Conservation (phyloP, 2,329 filamentous ascomycete genomes). For the Neofusicoccum kwambonambiense region DNA sequence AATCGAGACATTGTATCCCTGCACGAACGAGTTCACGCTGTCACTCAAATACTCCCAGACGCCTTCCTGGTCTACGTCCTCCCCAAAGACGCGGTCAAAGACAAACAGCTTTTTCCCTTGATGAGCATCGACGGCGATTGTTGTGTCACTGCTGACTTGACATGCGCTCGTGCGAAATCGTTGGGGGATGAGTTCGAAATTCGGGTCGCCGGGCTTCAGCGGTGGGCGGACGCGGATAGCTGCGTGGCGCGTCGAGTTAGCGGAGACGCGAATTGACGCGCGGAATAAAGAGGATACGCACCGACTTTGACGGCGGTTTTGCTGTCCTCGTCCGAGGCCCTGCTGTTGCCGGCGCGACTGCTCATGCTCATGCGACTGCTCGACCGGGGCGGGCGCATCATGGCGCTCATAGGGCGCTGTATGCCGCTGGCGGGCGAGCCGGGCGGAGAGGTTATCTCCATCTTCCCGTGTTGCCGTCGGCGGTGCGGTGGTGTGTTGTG, state of each 20-base stretch:
- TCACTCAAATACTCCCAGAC: slow-evolving; percentile 93
- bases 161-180: slow-evolving; percentile 92
- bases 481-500: not conserved
- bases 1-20: slow-evolving; percentile 98
- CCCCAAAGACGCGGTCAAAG: slow-evolving; percentile 90
- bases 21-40: slow-evolving; percentile 83
- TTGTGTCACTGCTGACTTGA: slow-evolving; percentile 82
- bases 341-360: slow-evolving; percentile 72
- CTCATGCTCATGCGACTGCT: slow-evolving; percentile 83
- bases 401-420: slow-evolving; percentile 75
- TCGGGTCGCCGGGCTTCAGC: slow-evolving; percentile 78
- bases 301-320: slow-evolving; percentile 95
- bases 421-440: slow-evolving; percentile 36
- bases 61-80: slow-evolving; percentile 80
- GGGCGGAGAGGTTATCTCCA: slow-evolving; percentile 31
- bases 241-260: slow-evolving; percentile 44
- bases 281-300: slow-evolving; percentile 54
- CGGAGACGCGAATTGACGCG: slow-evolving; percentile 11
- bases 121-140: slow-evolving; percentile 75
- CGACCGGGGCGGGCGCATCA: slow-evolving; percentile 74
- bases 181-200: slow-evolving; percentile 92
- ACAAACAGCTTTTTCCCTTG: slow-evolving; percentile 94
- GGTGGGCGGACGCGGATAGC: slow-evolving; percentile 91
- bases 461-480: not conserved
- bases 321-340: slow-evolving; percentile 84